Conservation (phyloP, 1,139 yeast genomes). For the Yamadazyma atmosphaerica region DNA sequence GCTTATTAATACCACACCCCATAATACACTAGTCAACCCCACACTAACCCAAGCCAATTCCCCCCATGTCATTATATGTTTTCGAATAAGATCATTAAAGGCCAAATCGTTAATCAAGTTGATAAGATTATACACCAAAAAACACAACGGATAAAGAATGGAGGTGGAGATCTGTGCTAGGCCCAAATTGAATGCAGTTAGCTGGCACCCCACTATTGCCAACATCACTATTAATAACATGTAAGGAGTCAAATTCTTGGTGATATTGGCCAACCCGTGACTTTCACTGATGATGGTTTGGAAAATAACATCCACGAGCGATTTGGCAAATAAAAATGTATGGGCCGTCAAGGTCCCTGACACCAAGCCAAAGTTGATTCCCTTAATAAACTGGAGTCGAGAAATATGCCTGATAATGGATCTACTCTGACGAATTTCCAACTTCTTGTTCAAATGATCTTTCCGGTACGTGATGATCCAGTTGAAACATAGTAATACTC, state of each 20-base stretch:
- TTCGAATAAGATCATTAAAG: slow-evolving; percentile 38
- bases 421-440: slow-evolving; percentile 13
- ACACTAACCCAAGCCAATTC: slow-evolving; percentile 38
- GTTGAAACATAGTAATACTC: slow-evolving; percentile 25
- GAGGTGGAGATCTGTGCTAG: slow-evolving; percentile 73
- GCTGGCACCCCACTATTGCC: slow-evolving; percentile 70
- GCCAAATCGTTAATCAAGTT: slow-evolving; percentile 74
- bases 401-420: slow-evolving; percentile 14
- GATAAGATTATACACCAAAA: slow-evolving; percentile 76
- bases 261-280: slow-evolving; percentile 22
- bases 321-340: slow-evolving; percentile 80
- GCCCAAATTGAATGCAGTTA: slow-evolving; percentile 74
- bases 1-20: slow-evolving; percentile 44
- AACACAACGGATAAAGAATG: slow-evolving; percentile 79
- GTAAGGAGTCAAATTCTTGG: slow-evolving; percentile 37
- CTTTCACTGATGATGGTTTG: slow-evolving; percentile 40
- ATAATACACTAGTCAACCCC: slow-evolving; percentile 40
- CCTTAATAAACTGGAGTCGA: slow-evolving; percentile 39
- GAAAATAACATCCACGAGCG: slow-evolving; percentile 69
- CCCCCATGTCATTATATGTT: slow-evolving; percentile 27
- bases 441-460: slow-evolving; percentile 14
- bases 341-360: slow-evolving; percentile 86
- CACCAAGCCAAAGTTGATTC: slow-evolving; percentile 63
- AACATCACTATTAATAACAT: slow-evolving; percentile 59
- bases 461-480: slow-evolving; percentile 15